Conservation (phyloP, 2,329 filamentous ascomycete genomes). For the Stylonectria norvegica region DNA sequence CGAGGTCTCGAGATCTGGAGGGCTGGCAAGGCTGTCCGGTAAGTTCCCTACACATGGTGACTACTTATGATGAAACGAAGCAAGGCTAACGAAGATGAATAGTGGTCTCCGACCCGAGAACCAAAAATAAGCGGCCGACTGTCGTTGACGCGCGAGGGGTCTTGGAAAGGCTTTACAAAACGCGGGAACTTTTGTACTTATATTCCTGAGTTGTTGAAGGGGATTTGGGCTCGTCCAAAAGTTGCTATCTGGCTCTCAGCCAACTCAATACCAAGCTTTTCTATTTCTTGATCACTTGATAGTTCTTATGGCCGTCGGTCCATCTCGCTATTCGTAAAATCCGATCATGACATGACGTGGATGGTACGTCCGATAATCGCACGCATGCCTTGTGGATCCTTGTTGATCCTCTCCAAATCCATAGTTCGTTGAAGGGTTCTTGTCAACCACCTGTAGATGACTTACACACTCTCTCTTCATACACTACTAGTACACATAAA, state of each 20-base stretch:
- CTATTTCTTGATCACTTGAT: constrained; percentile 2
- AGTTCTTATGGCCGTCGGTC: too few species aligned
- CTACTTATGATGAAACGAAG: neutral
- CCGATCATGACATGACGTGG: too few species aligned
- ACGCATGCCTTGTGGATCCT: too few species aligned
- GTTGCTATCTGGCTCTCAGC: constrained; percentile 21
- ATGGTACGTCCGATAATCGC: neutral
- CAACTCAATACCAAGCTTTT: constrained; percentile 14
- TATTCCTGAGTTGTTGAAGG: constrained; percentile 22
- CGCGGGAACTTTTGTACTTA: constrained; percentile 27
- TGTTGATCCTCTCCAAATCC: too few species aligned
- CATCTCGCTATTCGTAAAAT: too few species aligned
- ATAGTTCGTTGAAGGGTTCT: too few species aligned
- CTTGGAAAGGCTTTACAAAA: constrained; percentile 22
- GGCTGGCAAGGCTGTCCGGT: constrained; percentile 95
- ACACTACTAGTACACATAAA: too few species aligned
- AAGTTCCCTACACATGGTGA: constrained; percentile 38
- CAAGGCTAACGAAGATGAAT: constrained; percentile 22
- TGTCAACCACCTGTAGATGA: too few species aligned
- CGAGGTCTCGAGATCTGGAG: constrained; percentile 98
- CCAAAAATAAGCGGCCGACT: constrained; percentile 58
- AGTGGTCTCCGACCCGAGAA: constrained; percentile 82
- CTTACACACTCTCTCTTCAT: too few species aligned
- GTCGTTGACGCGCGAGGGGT: constrained; percentile 16
- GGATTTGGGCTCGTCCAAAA: constrained; percentile 27